These are phyloP conservation scores for Chaetothyriales sp. DNA, from an alignment of 2,329 filamentous ascomycete genomes.

Conservation along the genomic window DNA sequence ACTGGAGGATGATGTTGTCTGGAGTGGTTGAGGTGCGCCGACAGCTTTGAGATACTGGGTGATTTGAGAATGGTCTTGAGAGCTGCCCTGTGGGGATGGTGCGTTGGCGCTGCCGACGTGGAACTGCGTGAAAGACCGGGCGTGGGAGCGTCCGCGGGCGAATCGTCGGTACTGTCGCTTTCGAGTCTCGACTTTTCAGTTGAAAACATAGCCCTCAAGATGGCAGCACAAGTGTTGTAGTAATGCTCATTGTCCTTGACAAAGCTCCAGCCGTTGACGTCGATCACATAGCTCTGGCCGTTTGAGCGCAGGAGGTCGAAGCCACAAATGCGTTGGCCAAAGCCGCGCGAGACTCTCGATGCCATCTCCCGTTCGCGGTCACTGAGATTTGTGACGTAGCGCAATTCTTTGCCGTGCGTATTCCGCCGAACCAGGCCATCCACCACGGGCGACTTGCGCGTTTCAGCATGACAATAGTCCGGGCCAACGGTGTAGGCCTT, in stretches of 20 bases:
- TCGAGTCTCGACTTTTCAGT: constrained; percentile 49
- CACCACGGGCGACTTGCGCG: constrained; percentile 90
- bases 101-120: constrained; percentile 21
- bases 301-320: constrained; percentile 84
- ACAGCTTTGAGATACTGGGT: constrained; percentile 49
- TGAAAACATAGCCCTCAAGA: constrained; percentile 77
- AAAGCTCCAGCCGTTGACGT: constrained; percentile 99
- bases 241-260: constrained; percentile 99
- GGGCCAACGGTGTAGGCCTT: constrained; percentile 96
- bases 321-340: constrained; percentile 88
- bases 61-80: constrained; percentile 51
- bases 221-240: constrained; percentile 79
- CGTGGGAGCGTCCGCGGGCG: constrained; percentile 23
- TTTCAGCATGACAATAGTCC: constrained; percentile 89
- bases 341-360: constrained; percentile 75
- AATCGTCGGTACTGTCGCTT: constrained; percentile 22
- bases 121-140: constrained; percentile 11
- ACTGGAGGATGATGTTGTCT: constrained; percentile 26
- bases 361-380: constrained; percentile 75
- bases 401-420: constrained; percentile 90
- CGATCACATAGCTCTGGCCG: constrained; percentile 90
- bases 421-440: constrained; percentile 92
- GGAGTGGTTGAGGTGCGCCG: constrained; percentile 25
- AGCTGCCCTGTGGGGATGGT: constrained; percentile 32
- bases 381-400: constrained; percentile 78